These are phyloP conservation scores for Byssothecium circinans DNA, from an alignment of 2,329 filamentous ascomycete genomes.

Conservation along the genomic window DNA sequence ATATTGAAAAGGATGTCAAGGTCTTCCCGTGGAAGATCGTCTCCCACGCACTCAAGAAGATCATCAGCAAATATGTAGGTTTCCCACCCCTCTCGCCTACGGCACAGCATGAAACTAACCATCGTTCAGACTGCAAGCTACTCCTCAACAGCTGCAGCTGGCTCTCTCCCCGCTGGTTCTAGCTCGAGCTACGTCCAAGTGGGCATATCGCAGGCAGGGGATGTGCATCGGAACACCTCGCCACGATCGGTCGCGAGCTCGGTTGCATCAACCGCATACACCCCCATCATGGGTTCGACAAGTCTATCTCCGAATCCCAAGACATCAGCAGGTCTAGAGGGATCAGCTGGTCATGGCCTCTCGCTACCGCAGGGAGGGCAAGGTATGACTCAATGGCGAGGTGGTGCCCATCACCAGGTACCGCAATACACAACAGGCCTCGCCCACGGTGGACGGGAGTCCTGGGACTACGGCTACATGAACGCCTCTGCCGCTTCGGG, in stretches of 20 bases:
- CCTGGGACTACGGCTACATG: slow-evolving; percentile 44
- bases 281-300: slow-evolving; percentile 46
- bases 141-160: slow-evolving; percentile 62
- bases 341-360: slow-evolving; percentile 42
- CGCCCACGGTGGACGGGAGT: slow-evolving; percentile 32
- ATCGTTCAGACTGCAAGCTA: slow-evolving; percentile 64
- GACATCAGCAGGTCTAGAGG: slow-evolving; percentile 43
- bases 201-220: slow-evolving; percentile 52
- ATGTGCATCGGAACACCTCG: slow-evolving; percentile 51
- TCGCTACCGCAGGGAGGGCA: slow-evolving; percentile 39
- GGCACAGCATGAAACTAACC: slow-evolving; percentile 39
- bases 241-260: slow-evolving; percentile 53
- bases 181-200: slow-evolving; percentile 41
- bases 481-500: slow-evolving; percentile 27
- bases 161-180: slow-evolving; percentile 45
- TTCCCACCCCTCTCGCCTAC: not conserved
- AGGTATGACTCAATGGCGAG: slow-evolving; percentile 41
- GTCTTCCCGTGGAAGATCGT: slow-evolving; percentile 97
- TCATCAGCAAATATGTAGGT: slow-evolving; percentile 92
- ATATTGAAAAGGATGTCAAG: slow-evolving; percentile 99
- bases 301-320: slow-evolving; percentile 50
- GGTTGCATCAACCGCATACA: slow-evolving; percentile 49
- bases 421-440: slow-evolving; percentile 37
- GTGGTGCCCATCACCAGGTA: slow-evolving; percentile 32
- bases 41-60: slow-evolving; percentile 87